Conservation (phyloP, 345 rosid genomes). For the Eucalyptus cloeziana region DNA sequence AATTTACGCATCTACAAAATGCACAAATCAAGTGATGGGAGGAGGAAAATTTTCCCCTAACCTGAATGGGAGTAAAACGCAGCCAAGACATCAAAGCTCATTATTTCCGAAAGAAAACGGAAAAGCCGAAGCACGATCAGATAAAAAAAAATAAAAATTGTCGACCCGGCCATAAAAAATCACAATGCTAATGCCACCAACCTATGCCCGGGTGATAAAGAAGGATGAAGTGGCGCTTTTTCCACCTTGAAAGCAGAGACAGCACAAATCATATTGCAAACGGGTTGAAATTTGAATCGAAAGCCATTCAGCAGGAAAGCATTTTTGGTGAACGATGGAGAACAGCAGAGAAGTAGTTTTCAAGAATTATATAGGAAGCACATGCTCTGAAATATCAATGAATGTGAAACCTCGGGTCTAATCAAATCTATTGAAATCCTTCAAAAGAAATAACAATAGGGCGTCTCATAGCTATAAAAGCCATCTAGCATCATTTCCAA, state of each 20-base stretch:
- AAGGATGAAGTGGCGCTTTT: background rate
- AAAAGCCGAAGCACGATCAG: background rate
- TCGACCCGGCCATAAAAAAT: background rate
- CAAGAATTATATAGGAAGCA: background rate
- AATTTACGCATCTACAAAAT: background rate
- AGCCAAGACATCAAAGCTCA: background rate
- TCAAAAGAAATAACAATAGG: background rate
- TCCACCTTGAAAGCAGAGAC: background rate
- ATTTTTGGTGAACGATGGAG: background rate
- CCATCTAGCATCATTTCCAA: background rate
- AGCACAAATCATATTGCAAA: background rate
- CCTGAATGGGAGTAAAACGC: background rate
- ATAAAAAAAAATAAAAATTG: background rate
- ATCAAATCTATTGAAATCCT: background rate
- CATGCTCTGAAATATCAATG: background rate
- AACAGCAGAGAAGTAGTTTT: background rate
- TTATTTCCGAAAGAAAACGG: background rate
- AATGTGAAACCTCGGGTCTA: background rate
- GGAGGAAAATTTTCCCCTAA: background rate
- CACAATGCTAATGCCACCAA: background rate
- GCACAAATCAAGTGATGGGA: background rate
- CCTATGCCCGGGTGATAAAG: background rate
- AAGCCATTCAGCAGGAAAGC: background rate
- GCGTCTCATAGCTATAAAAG: background rate
- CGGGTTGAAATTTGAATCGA: background rate